Base-by-base conservation (phyloP, 2,329 filamentous ascomycete species). In the Byssothecium circinans region DNA sequence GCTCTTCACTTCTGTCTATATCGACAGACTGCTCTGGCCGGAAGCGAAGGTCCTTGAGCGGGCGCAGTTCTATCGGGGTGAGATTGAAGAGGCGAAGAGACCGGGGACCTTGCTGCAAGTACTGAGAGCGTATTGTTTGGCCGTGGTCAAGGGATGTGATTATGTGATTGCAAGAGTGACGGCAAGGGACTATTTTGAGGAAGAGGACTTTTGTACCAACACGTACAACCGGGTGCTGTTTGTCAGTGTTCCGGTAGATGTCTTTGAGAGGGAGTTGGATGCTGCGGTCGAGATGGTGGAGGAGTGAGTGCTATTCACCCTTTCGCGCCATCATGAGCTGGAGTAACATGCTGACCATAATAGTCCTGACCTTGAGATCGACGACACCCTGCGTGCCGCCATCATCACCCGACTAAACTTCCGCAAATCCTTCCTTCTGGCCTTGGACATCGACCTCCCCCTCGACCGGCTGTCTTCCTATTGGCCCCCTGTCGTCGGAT, bases 191-290 rank as follows among this genome's bases (percentile, higher is more conserved):
- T 96, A 87, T 66, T 97, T 92, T 61, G 94, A 99, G 86, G 94
- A 99, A 73, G 94, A 99, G 71, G 94, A 99, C 64, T 96, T 99
- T 66, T 89, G 95, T 17, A 91, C 90, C 6, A 91, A 95, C 68
- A 88, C 91, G 0, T 97, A 94, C 67, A 87, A 91, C 57, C 83
- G 91, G 30, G 84, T 83, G 11, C 76, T 99, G 1, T 78, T 97
- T 6, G 82, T 84, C 20, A 53, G 51, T 35, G 47, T 57, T 7
- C 64, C 65, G 7, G 54, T 66, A 36, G 65, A 70, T 51, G 62
- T 66, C 2, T 68, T 71, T 36, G 29, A 64, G 45, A 57, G 64
- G 6, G 65, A 69, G 47, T 45, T 69, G 17, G 65, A 70, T 50
- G 63, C 61, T 38, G 63, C 61, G 1, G 46, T 65, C 7, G 64